Conservation (phyloP, 768 basidiomycete genomes). For the Serendipita sp. region DNA sequence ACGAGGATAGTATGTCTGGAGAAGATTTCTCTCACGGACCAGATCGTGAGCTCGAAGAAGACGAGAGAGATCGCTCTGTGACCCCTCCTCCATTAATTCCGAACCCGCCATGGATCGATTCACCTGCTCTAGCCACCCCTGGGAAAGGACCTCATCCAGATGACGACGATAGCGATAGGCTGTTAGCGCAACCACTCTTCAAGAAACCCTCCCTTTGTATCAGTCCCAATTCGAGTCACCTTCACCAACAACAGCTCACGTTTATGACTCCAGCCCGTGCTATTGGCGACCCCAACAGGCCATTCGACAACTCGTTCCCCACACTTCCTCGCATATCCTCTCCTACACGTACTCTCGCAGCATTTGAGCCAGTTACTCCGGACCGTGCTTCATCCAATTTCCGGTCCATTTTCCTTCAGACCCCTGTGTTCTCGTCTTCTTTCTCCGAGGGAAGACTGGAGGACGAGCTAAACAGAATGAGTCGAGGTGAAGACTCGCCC, state of each 20-base stretch:
- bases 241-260: not conserved
- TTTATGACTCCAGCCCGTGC: not conserved
- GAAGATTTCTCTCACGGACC: not conserved
- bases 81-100: not conserved
- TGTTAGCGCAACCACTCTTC: not conserved
- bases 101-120: not conserved
- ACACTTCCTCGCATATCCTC: not conserved
- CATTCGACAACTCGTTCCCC: not conserved
- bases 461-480: not conserved
- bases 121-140: not conserved
- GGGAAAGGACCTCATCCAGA: not conserved
- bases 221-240: conserved; percentile 2
- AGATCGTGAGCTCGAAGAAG: conserved; percentile 3
- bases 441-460: not conserved
- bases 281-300: not conserved
- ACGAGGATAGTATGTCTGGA: not conserved
- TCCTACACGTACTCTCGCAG: not conserved
- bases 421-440: not conserved
- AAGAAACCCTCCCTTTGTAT: not conserved
- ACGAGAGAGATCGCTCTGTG: conserved; percentile 1
- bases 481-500: not conserved
- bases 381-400: not conserved
- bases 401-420: not conserved
- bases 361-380: not conserved
- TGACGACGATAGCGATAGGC: not conserved